Percentiles rank a stretch among this genome's conserved stretches.
Evolutionary conservation across 2,329 filamentous ascomycete genomes (phyloP).

Genomic region (Akanthomyces lecanii): DNA sequence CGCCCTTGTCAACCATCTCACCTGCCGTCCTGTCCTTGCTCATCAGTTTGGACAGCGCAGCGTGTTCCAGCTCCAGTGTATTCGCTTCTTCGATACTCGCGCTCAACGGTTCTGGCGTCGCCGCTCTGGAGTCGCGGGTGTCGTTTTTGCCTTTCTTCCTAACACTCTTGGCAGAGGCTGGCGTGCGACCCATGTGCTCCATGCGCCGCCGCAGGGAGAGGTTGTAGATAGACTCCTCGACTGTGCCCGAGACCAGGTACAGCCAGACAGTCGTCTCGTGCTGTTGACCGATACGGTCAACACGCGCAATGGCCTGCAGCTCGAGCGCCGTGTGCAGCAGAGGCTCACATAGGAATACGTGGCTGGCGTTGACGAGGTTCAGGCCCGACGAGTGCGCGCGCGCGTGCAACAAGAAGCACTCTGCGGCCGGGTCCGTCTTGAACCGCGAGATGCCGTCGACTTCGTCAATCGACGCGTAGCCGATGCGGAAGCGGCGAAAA

Average conservation of each 20-base stretch:
- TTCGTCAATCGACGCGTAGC: constrained; percentile 65
- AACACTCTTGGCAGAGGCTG: background rate
- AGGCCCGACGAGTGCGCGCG: constrained; percentile 84
- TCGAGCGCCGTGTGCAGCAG: constrained; percentile 91
- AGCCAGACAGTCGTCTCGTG: constrained; percentile 91
- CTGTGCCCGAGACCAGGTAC: constrained; percentile 84
- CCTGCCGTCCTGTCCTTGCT: constrained; percentile 66
- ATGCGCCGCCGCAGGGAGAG: constrained; percentile 76
- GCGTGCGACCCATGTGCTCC: constrained; percentile 62
- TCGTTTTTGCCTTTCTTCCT: constrained; percentile 25
- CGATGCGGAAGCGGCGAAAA: constrained; percentile 68
- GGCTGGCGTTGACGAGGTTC: constrained; percentile 87
- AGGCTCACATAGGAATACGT: constrained; percentile 93
- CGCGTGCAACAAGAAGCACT: constrained; percentile 86
- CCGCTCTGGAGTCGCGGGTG: constrained; percentile 35
- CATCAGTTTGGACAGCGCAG: constrained; percentile 65
- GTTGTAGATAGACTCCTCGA: constrained; percentile 88
- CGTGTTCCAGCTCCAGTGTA: constrained; percentile 74
- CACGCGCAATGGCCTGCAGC: constrained; percentile 88
- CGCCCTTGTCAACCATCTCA: constrained; percentile 72
- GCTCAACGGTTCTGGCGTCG: constrained; percentile 49
- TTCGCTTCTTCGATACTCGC: constrained; percentile 75
- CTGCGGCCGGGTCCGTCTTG: constrained; percentile 65
- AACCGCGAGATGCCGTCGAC: constrained; percentile 69
- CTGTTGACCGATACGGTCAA: constrained; percentile 89